A percentile compares a stretch with the other conserved stretches of the same genome.
Evolutionary conservation across 805 yeast genomes (phyloP).

Genomic region (Candida montana): DNA sequence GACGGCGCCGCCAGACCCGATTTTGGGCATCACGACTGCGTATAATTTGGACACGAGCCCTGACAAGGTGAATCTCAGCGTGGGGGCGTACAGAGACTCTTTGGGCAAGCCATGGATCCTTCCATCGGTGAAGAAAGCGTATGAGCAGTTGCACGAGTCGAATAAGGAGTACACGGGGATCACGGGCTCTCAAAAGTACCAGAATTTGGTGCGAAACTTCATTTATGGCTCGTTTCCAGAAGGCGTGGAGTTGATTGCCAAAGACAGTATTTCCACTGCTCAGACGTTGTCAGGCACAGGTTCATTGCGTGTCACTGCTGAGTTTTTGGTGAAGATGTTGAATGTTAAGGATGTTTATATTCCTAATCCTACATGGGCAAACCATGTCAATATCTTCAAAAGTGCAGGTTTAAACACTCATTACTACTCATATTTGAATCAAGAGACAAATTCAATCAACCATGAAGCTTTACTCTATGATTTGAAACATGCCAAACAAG

Average conservation of each 20-base stretch:
- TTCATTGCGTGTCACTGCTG: slow-evolving; percentile 80
- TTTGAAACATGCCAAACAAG: slow-evolving; percentile 47
- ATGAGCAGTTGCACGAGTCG: slow-evolving; percentile 49
- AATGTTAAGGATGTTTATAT: slow-evolving; percentile 47
- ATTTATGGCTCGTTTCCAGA: slow-evolving; percentile 62
- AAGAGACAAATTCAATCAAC: slow-evolving; percentile 55
- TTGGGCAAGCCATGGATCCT: slow-evolving; percentile 84
- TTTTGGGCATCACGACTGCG: slow-evolving; percentile 72
- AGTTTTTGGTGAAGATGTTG: slow-evolving; percentile 62
- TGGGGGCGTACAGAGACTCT: slow-evolving; percentile 84
- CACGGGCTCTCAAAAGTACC: slow-evolving; percentile 68
- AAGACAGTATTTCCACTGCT: slow-evolving; percentile 64
- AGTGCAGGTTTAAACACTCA: slow-evolving; percentile 63
- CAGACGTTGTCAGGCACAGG: slow-evolving; percentile 97
- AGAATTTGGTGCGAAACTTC: slow-evolving; percentile 60
- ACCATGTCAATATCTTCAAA: slow-evolving; percentile 75
- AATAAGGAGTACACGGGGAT: slow-evolving; percentile 88
- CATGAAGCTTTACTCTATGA: slow-evolving; percentile 58
- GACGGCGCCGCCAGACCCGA: slow-evolving; percentile 79
- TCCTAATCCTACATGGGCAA: slow-evolving; percentile 94
- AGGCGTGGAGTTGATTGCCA: slow-evolving; percentile 50
- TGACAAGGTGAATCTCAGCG: slow-evolving; percentile 45
- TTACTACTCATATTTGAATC: slow-evolving; percentile 69
- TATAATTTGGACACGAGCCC: slow-evolving; percentile 61
- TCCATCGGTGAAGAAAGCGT: slow-evolving; percentile 51